These are phyloP conservation scores for Achaetomium macrosporum DNA, from an alignment of 2,329 filamentous ascomycete genomes.

Conservation along the genomic window DNA sequence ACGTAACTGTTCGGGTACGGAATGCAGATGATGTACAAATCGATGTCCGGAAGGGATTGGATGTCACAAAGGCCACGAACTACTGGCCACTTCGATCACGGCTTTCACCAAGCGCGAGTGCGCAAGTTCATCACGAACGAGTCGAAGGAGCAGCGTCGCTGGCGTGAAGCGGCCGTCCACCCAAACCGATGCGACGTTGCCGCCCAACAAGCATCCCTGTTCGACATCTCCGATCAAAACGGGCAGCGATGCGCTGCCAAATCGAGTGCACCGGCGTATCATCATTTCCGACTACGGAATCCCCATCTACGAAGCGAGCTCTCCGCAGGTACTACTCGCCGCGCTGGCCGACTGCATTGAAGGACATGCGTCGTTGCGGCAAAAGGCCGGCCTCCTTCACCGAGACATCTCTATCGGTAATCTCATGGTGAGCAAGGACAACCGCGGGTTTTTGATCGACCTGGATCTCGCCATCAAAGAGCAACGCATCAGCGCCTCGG, in stretches of 20 bases:
- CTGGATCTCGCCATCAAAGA: slow-evolving; percentile 35
- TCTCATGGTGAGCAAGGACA: slow-evolving; percentile 40
- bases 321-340: not conserved
- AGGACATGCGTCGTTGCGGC: slow-evolving; percentile 1
- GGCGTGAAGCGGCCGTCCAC: not conserved
- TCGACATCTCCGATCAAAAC: not conserved
- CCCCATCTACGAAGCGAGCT: not conserved
- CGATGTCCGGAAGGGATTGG: slow-evolving; percentile 29
- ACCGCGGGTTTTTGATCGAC: slow-evolving; percentile 29
- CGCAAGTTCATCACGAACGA: not conserved
- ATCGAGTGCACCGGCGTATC: slow-evolving; percentile 1
- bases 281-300: not conserved
- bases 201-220: not conserved
- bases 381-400: not conserved
- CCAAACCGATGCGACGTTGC: not conserved
- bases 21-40: slow-evolving; percentile 28
- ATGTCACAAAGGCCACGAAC: slow-evolving; percentile 22
- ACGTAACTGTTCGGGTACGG: slow-evolving; percentile 35
- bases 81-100: not conserved
- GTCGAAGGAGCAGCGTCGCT: not conserved
- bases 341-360: not conserved
- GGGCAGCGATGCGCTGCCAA: not conserved
- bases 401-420: slow-evolving; percentile 7
- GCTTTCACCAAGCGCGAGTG: not conserved
- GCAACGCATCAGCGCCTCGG: slow-evolving; percentile 29